Percentiles rank a stretch among this genome's conserved stretches.
phyloP scores from a whole-genome alignment of 768 basidiomycete genomes.

The Auricularia auricula-judae region DNA sequence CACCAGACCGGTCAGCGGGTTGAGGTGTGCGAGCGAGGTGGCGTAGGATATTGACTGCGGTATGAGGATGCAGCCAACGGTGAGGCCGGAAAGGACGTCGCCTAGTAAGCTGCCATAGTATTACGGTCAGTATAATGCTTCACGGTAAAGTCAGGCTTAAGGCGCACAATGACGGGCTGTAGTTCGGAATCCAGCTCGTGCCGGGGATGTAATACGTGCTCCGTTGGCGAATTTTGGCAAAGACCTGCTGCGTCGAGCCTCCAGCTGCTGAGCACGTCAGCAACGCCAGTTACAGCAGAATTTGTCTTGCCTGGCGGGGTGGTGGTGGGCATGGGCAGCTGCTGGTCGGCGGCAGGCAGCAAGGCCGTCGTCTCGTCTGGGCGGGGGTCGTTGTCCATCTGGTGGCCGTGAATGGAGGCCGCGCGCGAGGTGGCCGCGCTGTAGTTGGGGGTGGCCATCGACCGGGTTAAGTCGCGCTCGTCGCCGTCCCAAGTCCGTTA shows the following conservation, averaged over 20 bases:
- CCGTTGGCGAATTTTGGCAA: background rate
- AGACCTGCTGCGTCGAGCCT: background rate
- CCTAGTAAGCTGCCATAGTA: slow-evolving; percentile 36
- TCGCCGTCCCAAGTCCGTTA: too few relatives aligned
- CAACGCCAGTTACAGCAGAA: background rate
- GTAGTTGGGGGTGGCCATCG: background rate
- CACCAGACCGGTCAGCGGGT: slow-evolving; percentile 77
- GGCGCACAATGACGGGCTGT: slow-evolving; percentile 17
- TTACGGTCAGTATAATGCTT: slow-evolving; percentile 2
- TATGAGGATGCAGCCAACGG: slow-evolving; percentile 75
- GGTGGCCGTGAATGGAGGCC: background rate
- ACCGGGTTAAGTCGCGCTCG: too few relatives aligned
- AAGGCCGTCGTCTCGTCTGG: background rate
- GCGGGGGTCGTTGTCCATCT: background rate
- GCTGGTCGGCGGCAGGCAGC: background rate
- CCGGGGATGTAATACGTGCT: slow-evolving; percentile 9
- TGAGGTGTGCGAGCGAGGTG: slow-evolving; percentile 73
- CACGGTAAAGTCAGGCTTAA: background rate
- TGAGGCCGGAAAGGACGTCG: slow-evolving; percentile 77
- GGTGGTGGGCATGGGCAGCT: background rate
- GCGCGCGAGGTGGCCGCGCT: background rate
- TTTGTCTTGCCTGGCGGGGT: background rate
- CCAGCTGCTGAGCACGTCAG: background rate
- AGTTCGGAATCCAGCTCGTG: slow-evolving; percentile 22
- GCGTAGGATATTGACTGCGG: slow-evolving; percentile 90